Percentiles rank a stretch among this genome's conserved stretches.
phyloP scores from a whole-genome alignment of 257 asterid species.

The Ilex asprella region DNA sequence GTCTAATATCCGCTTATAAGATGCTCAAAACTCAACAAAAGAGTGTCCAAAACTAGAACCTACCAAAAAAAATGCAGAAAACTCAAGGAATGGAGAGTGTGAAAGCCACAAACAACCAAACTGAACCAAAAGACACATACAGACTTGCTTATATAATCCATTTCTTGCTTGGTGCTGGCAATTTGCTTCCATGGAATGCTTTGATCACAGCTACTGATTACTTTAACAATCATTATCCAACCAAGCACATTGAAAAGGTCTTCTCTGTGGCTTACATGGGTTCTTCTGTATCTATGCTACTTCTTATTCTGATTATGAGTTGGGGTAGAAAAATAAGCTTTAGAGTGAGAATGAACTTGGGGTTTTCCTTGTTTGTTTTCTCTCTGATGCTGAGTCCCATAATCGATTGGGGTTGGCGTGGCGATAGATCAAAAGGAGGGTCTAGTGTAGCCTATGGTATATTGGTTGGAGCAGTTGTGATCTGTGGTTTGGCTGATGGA shows the following conservation, averaged over 20 bases:
- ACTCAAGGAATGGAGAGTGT: not conserved
- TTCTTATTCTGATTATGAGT: slow-evolving; percentile 35
- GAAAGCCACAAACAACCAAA: not conserved
- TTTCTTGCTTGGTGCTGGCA: slow-evolving; percentile 80
- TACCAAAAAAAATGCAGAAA: not conserved
- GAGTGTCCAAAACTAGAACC: not conserved
- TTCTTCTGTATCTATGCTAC: slow-evolving; percentile 33
- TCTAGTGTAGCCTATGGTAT: slow-evolving; percentile 22
- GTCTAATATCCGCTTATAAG: not conserved
- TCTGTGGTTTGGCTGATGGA: slow-evolving; percentile 70
- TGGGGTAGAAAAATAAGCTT: slow-evolving; percentile 23
- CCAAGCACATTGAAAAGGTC: slow-evolving; percentile 51
- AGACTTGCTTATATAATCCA: slow-evolving; percentile 60
- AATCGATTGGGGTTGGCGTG: slow-evolving; percentile 41
- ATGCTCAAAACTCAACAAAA: not conserved
- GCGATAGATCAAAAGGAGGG: slow-evolving; percentile 13
- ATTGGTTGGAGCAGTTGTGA: slow-evolving; percentile 46
- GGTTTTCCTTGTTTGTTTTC: slow-evolving; percentile 50
- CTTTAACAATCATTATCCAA: slow-evolving; percentile 51
- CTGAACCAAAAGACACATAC: slow-evolving; percentile 30
- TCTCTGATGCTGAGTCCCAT: slow-evolving; percentile 49
- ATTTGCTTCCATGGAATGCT: slow-evolving; percentile 79
- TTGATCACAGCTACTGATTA: slow-evolving; percentile 69
- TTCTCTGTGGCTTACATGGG: slow-evolving; percentile 72
- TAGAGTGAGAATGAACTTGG: slow-evolving; percentile 57